Base-by-base conservation (phyloP, 106 monocot genomes). In the Cymbidium sinense region DNA sequence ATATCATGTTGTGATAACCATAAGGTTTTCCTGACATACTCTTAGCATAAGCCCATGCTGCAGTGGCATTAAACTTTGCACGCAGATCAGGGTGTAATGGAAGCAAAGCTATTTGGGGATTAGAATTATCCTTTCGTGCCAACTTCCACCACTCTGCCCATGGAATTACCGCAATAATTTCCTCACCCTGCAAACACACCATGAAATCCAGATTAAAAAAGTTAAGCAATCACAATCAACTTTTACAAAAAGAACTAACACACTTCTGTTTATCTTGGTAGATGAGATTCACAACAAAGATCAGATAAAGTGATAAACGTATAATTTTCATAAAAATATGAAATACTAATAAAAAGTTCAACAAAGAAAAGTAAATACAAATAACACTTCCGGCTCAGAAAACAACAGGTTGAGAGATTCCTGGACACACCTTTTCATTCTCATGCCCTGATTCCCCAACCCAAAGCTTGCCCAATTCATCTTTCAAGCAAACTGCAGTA, bases 1-100 rank as follows among this genome's bases (percentile, higher is more conserved):
- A 96, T 86, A 96, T 96, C 96, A 96, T 96, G 79, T 96, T 96
- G 79, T 96, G 96, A 77, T 94, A 96, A 0, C 96, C 93, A 83
- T 94, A 94, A 3, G 96, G 94, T 55, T 91, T 94, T 72, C 96
- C 94, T 27, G 78, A 44, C 96, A 96, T 96, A 82, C 91, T 90
- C 54, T 58, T 79, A 77, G 91, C 96, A 94, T 94, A 96, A 21
- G 75, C 86, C 96, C 96, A 96, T 73, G 96, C 96, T 31, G 94
- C 89, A 73, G 89, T 94, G 39, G 80, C 84, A 82, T 96, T 94
- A 82, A 96, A 96, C 74, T 81, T 91, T 19, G 83, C 85, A 76
- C 87, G 91, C 77, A 94, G 19, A 70, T 96, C 88, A 78, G 90
- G 91, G 80, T 94, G 93, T 28, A 96, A 77, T 61, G 96, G 94